Base-by-base conservation (phyloP, 352 stramenopile species). In the Elongisporangium anandrum region DNA sequence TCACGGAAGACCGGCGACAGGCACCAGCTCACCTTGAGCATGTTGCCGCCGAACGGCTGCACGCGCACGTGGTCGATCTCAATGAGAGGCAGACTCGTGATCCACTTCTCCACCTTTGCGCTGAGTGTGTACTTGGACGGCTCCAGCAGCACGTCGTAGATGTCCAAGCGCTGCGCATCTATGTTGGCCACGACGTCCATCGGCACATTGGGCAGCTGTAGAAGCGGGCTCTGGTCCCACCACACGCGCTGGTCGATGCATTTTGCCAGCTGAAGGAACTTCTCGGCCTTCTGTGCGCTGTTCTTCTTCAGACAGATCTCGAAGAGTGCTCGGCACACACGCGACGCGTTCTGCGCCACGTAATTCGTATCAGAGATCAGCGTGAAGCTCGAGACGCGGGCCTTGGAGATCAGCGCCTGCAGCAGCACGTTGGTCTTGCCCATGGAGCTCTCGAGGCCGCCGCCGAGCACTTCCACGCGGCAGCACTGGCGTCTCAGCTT, bases 331-430 rank as follows among this genome's bases (percentile, higher is more conserved):
- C 97, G 87, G 15, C 96, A 95, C 24, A 99, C 96, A 52, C 98
- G 88, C 38, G 94, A 97, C 9, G 96, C 97, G 69, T 99, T 99
- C 55, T 99, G 97, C 17, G 96, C 96, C 6, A 99, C 97, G 77
- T 99, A 99, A 63, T 99, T 99, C 3, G 94, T 99, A 79, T 99
- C 98, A 9, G 94, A 98, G 59, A 99, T 98, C 2, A 99, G 74
- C 16, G 97, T 99, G 62, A 99, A 99, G 56, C 86, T 95, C 13
- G 82, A 92, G n/a, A 99, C 77, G 47, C 88, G 73, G 41, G 87
- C 79, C 65, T 81, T 72, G 19, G 73, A 72, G 49, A 92, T 80
- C 21, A 92, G 52, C 56, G 72, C 68, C 52, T 99, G 97, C 49
- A 99, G 71, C 41, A 99, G 77, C 20, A 99, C 90, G 69, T 97